Evolutionary conservation across 495 filamentous ascomycete species (phyloP).

Genomic region (Penicillium cinerascens): DNA sequence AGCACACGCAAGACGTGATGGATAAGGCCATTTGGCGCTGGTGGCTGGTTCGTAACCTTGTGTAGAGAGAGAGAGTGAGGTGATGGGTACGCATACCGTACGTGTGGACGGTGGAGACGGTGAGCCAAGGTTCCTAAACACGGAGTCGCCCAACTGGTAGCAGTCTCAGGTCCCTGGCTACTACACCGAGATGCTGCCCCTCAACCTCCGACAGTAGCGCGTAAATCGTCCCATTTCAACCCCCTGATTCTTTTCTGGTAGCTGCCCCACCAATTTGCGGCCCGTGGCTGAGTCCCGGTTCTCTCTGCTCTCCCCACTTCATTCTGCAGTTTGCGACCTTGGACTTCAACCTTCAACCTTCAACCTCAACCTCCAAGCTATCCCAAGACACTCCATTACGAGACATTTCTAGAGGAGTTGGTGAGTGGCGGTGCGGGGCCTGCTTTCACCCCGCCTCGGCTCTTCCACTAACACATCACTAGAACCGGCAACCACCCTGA

Average conservation of each 20-base stretch:
- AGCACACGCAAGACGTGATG: neutral
- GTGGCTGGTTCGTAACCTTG: conserved; percentile 8
- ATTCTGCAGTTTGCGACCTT: neutral
- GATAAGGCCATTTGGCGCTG: conserved; percentile 16
- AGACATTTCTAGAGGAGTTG: neutral
- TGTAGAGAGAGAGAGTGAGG: too few species aligned
- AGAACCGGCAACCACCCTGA: neutral
- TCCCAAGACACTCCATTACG: too few species aligned
- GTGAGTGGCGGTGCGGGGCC: neutral
- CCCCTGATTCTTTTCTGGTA: neutral
- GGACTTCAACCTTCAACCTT: neutral
- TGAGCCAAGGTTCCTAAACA: conserved; percentile 2
- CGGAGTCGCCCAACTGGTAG: neutral
- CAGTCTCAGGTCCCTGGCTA: neutral
- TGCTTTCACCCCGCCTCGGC: conserved; percentile 9
- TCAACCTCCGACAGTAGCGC: conserved; percentile 7
- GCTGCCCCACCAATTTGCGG: conserved; percentile 9
- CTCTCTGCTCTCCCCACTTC: neutral
- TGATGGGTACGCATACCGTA: neutral
- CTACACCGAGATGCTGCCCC: neutral
- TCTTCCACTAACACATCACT: conserved; percentile 2
- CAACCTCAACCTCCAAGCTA: too few species aligned
- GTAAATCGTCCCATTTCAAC: neutral
- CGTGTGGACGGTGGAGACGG: neutral
- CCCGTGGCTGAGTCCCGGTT: conserved; percentile 17